Conservation (phyloP, 2,329 filamentous ascomycete genomes). For the Apiospora saccharicola region DNA sequence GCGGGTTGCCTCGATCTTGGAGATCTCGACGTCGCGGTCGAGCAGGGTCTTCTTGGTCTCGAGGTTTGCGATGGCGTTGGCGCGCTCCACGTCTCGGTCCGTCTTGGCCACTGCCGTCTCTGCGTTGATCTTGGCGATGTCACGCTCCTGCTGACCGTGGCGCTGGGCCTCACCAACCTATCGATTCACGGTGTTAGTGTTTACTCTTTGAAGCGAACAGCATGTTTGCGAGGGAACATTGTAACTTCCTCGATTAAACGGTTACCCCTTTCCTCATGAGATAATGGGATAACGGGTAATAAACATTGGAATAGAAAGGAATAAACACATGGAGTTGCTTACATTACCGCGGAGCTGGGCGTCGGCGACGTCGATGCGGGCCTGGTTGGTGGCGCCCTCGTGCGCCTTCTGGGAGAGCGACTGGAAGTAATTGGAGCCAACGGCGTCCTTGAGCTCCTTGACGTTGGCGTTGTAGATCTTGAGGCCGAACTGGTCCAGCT, state of each 20-base stretch:
- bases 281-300: too few species aligned
- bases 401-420: slow-evolving; percentile 84
- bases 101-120: slow-evolving; percentile 86
- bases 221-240: too few species aligned
- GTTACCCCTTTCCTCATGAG: too few species aligned
- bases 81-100: slow-evolving; percentile 82
- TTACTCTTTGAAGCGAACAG: too few species aligned
- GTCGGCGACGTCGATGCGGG: slow-evolving; percentile 66
- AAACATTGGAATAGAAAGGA: too few species aligned
- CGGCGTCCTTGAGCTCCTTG: slow-evolving; percentile 86
- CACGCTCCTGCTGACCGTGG: slow-evolving; percentile 81
- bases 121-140: slow-evolving; percentile 85
- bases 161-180: slow-evolving; percentile 73
- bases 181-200: too few species aligned
- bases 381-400: slow-evolving; percentile 82
- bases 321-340: too few species aligned
- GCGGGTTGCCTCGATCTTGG: slow-evolving; percentile 76
- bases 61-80: slow-evolving; percentile 78
- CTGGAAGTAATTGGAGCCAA: slow-evolving; percentile 82
- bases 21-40: slow-evolving; percentile 76
- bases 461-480: slow-evolving; percentile 79
- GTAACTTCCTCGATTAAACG: too few species aligned
- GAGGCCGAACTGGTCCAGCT: slow-evolving; percentile 82
- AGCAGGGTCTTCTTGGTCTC: slow-evolving; percentile 76
- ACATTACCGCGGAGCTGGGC: slow-evolving; percentile 73